Conservation (phyloP, 164 flowering plant genomes). For the Tetracentron sinense region DNA sequence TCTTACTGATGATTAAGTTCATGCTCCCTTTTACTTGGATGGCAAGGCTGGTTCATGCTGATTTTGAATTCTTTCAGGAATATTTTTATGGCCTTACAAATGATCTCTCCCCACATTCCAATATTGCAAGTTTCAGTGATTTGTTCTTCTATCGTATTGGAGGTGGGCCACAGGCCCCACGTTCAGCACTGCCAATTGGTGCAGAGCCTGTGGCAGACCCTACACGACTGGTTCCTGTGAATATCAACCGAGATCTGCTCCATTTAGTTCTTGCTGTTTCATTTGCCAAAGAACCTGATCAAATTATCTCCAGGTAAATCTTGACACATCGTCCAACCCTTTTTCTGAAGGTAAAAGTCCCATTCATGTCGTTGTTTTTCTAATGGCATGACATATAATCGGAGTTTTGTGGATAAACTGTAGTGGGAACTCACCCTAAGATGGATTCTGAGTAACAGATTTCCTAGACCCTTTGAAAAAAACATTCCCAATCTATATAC, state of each 20-base stretch:
- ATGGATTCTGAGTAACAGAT: too few species aligned
- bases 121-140: conserved; percentile 73
- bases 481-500: too few species aligned
- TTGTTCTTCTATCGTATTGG: conserved; percentile 68
- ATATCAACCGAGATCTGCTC: conserved; percentile 65
- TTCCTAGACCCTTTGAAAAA: too few species aligned
- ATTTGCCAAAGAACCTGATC: conserved; percentile 84
- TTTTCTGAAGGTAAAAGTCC: not conserved
- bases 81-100: conserved; percentile 86
- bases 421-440: too few species aligned
- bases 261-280: conserved; percentile 88
- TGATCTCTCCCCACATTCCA: conserved; percentile 85
- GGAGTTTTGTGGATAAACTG: too few species aligned
- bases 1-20: not conserved
- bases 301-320: conserved; percentile 77
- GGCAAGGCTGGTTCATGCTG: conserved; percentile 3
- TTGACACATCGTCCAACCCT: not conserved
- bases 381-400: too few species aligned
- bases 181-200: conserved; percentile 94
- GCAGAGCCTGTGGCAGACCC: conserved; percentile 95
- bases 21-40: conserved; percentile 1
- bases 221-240: conserved; percentile 63
- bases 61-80: conserved; percentile 49
- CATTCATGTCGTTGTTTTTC: not conserved
- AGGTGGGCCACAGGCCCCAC: conserved; percentile 98